Evolutionary conservation across 805 yeast genomes (phyloP).

Genomic region (Kuraishia hungarica): DNA sequence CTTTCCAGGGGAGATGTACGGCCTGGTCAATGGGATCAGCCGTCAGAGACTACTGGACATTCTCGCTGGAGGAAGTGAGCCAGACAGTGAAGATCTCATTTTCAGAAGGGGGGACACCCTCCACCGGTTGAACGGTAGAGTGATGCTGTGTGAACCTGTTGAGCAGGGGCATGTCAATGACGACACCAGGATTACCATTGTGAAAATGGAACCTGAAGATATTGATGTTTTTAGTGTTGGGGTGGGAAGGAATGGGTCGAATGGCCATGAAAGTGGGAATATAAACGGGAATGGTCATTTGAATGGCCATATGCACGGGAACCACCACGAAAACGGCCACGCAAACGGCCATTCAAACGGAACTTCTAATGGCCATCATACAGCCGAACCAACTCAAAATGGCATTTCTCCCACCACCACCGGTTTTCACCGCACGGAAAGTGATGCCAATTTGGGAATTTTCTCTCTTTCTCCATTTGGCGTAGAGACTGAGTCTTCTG

Average conservation of each 20-base stretch:
- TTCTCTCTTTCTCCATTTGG: background rate
- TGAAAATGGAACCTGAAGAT: conserved; percentile 19
- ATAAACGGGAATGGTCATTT: background rate
- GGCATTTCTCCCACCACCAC: too few species aligned
- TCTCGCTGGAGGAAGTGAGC: conserved; percentile 23
- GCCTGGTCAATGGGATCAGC: conserved; percentile 27
- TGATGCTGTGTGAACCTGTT: conserved; percentile 63
- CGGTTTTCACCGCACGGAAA: background rate
- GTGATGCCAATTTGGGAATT: background rate
- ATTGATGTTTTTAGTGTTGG: conserved; percentile 2
- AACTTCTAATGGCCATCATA: too few species aligned
- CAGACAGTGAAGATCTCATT: conserved; percentile 16
- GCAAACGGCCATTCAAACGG: background rate
- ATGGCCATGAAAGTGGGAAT: background rate
- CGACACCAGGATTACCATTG: conserved; percentile 46
- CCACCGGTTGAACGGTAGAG: conserved; percentile 36
- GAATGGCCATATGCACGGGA: background rate
- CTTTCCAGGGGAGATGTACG: conserved; percentile 40
- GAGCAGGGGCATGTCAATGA: conserved; percentile 51
- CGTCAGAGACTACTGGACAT: conserved; percentile 21
- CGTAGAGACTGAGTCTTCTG: background rate
- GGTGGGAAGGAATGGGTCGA: background rate
- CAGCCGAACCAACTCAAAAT: too few species aligned
- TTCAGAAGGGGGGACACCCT: conserved; percentile 33
- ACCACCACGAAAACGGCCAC: background rate